Evolutionary conservation across 2,329 filamentous ascomycete genomes (phyloP).

Genomic region (Cadophora malorum): DNA sequence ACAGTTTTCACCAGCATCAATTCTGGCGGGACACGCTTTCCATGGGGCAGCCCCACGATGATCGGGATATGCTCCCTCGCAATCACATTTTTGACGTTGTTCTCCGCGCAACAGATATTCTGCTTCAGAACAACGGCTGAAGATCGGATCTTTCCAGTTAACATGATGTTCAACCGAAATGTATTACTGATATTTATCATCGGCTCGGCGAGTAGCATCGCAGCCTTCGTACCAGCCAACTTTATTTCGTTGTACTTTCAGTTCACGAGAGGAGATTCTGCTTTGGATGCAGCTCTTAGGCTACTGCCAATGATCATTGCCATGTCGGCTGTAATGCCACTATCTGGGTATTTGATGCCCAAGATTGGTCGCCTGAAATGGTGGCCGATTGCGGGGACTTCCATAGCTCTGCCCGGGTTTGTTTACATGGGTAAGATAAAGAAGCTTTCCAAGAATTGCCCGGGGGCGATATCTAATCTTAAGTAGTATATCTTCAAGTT

Average conservation of each 20-base stretch:
- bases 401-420: background rate
- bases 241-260: slow-evolving; percentile 1
- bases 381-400: background rate
- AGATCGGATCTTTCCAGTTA: background rate
- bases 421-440: background rate
- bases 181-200: background rate
- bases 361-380: background rate
- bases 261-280: slow-evolving; percentile 3
- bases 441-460: background rate
- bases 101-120: background rate
- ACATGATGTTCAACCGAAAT: background rate
- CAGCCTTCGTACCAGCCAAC: background rate
- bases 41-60: background rate
- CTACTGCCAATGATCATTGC: background rate
- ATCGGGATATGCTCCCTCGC: background rate
- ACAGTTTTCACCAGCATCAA: slow-evolving; percentile 2
- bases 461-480: background rate
- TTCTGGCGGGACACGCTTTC: slow-evolving; percentile 1
- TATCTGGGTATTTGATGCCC: background rate
- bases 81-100: background rate
- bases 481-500: background rate
- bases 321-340: slow-evolving; percentile 16
- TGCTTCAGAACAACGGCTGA: background rate
- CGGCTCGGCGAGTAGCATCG: background rate
- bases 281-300: slow-evolving; percentile 4